Evolutionary conservation across 352 stramenopile species (phyloP), one percentile per base, ranked within the genome.

Genomic region (Phytophthora constricta): DNA sequence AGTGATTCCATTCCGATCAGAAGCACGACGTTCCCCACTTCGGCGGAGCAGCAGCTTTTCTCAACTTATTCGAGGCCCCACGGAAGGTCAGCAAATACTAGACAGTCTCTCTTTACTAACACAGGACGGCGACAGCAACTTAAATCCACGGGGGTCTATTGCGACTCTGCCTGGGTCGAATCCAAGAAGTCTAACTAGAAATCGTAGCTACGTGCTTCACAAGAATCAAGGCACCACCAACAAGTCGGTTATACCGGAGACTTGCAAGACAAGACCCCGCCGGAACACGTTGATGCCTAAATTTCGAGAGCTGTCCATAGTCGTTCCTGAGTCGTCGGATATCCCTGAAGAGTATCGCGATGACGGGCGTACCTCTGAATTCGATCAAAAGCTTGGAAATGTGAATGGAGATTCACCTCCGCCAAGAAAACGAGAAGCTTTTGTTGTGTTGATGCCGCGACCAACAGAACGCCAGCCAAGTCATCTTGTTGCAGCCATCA

Each of bases 1-100:
- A 41, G 45, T 47, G 4, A 13, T 19, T 22, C 43, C 34, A 25
- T 27, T 25, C 56, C 49, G 55, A 41, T 9, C 48, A 4, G 51
- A 57, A 22, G 13, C 42, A 28, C 28, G 56, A 34, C 28, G 25
- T 17, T 27, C 41, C 8, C 14, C 41, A 4, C 41, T 52, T 4
- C 46, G 26, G 25, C 53, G 58, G 20, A 43, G 34, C 2, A 67
- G 25, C 31, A 72, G 64, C 39, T 72, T 67, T 43, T 52, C 64
- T 1, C 42, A 67, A 48, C 20, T 26, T 3, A 67, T 66, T 48
- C 63, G 57, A 37, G 62, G 51, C 22, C 34, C 64, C 5, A 58
- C 20, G 25, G 39, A 54, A 16, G 43, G 23, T 27, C 43, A 37
- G 13, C 22, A 23, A 7, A 46, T 39, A 1, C 58, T 68, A 1